phyloP scores from a whole-genome alignment of 2,329 filamentous ascomycete genomes.

The Pestalotiopsis sp. region DNA sequence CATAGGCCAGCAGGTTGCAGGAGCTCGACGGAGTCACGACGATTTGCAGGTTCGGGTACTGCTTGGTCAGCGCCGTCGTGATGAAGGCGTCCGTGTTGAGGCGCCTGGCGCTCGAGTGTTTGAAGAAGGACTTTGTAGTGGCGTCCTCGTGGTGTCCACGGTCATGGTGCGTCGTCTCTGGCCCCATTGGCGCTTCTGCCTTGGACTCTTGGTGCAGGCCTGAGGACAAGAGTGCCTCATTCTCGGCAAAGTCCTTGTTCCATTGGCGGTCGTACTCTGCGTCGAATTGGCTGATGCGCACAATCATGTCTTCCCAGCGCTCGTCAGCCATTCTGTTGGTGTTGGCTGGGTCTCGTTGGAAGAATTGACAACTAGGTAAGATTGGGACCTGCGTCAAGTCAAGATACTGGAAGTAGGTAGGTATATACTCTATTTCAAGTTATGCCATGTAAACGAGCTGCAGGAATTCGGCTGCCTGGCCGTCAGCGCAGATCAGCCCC shows the following conservation, averaged over 20 bases:
- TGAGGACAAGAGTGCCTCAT: neutral
- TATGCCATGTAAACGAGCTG: neutral
- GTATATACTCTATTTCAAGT: neutral
- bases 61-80: slow-evolving; percentile 38
- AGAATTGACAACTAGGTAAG: neutral
- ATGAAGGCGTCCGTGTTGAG: slow-evolving; percentile 47
- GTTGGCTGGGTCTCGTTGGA: neutral
- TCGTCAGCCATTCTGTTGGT: neutral
- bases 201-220: neutral
- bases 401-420: neutral
- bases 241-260: neutral
- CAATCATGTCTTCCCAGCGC: no score
- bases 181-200: neutral
- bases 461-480: slow-evolving; percentile 7
- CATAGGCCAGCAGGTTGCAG: slow-evolving; percentile 44
- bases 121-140: slow-evolving; percentile 35
- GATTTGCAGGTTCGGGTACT: slow-evolving; percentile 46
- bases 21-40: slow-evolving; percentile 36
- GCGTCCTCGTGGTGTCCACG: neutral
- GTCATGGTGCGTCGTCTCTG: neutral
- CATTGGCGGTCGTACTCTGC: no score
- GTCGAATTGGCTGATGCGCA: no score
- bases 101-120: slow-evolving; percentile 42
- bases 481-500: neutral
- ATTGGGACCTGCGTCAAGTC: no score